phyloP scores from a whole-genome alignment of 2,329 filamentous ascomycete genomes.

The Calonectria pseudoturangicola region DNA sequence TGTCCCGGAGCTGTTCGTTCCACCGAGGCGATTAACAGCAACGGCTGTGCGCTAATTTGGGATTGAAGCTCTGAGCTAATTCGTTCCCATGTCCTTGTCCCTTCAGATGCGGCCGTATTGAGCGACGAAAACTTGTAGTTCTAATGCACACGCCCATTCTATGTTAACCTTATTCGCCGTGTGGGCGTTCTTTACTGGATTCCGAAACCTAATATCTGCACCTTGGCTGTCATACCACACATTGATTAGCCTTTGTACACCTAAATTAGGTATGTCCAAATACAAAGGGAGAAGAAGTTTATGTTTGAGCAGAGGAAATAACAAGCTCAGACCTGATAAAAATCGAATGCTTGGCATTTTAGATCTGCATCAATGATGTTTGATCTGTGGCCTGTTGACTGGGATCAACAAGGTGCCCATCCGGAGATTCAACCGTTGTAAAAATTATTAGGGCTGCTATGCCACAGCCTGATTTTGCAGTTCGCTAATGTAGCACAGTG shows the following conservation, averaged over 20 bases:
- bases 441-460: background rate
- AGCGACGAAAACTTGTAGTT: background rate
- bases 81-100: background rate
- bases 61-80: no score
- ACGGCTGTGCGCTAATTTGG: background rate
- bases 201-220: background rate
- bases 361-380: no score
- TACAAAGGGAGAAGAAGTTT: background rate
- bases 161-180: constrained; percentile 2
- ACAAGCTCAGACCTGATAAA: no score
- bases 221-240: background rate
- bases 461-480: background rate
- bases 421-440: no score
- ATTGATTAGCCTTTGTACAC: background rate
- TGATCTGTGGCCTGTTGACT: no score
- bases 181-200: background rate
- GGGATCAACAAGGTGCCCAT: no score
- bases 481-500: background rate
- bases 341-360: no score
- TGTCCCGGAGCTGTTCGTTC: background rate
- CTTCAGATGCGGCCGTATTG: background rate
- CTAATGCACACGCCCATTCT: background rate
- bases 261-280: background rate
- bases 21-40: background rate
- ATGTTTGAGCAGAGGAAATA: background rate